phyloP scores from a whole-genome alignment of 495 filamentous ascomycete species.

The Cetradonia linearis region DNA sequence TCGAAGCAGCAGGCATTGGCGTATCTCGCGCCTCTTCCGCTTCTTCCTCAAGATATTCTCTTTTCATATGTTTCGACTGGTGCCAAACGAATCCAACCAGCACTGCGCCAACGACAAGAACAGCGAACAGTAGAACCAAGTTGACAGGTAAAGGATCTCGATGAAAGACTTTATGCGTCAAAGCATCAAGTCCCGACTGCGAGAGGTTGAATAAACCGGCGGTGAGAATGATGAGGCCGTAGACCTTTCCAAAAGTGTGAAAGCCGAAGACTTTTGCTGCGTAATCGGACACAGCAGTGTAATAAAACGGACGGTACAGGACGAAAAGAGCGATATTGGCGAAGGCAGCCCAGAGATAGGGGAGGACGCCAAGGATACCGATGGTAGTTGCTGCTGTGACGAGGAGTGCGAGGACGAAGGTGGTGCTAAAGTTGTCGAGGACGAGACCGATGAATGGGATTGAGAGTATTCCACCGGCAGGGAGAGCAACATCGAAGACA shows the following conservation, averaged over 20 bases:
- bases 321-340: constrained; percentile 71
- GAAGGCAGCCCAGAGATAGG: constrained; percentile 59
- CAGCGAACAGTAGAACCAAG: constrained; percentile 49
- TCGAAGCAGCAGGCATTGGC: constrained; percentile 28
- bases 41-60: constrained; percentile 30
- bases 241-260: constrained; percentile 87
- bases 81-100: constrained; percentile 52
- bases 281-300: constrained; percentile 60
- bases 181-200: constrained; percentile 70
- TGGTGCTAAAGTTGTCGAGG: constrained; percentile 67
- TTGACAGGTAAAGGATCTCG: constrained; percentile 76
- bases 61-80: constrained; percentile 25
- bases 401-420: constrained; percentile 62
- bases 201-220: constrained; percentile 80
- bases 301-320: constrained; percentile 45
- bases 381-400: constrained; percentile 64
- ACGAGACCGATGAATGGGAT: constrained; percentile 82
- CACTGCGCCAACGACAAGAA: constrained; percentile 46
- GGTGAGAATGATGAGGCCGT: constrained; percentile 86
- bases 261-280: constrained; percentile 94
- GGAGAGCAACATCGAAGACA: constrained; percentile 82
- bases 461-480: constrained; percentile 70
- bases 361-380: constrained; percentile 68
- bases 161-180: constrained; percentile 62
- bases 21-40: constrained; percentile 29